Conservation (phyloP, 306 rosid genomes). For the Vachellia collinsii region DNA sequence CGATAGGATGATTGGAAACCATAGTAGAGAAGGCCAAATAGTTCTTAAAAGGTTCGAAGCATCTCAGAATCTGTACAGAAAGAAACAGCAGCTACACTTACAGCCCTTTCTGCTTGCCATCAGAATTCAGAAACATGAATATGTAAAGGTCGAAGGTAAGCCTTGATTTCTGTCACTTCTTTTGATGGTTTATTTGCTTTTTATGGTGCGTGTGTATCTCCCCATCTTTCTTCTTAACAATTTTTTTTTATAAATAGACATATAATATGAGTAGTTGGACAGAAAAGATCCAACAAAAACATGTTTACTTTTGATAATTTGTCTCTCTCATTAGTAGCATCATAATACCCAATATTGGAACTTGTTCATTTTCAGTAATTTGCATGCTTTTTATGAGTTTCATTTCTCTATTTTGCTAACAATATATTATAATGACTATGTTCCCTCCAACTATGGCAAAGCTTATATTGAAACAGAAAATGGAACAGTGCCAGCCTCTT, state of each 20-base stretch:
- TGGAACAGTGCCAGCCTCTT: background rate
- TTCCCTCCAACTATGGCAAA: background rate
- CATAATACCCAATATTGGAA: background rate
- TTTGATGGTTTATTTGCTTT: background rate
- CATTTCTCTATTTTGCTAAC: background rate
- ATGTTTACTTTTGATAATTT: background rate
- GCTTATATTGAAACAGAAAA: background rate
- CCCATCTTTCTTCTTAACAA: too few relatives aligned
- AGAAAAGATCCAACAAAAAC: background rate
- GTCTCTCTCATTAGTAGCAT: conserved; percentile 7
- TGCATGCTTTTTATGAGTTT: background rate
- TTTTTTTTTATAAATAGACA: background rate
- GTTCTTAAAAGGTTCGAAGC: background rate
- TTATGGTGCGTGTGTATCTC: background rate
- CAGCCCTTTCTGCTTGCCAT: background rate
- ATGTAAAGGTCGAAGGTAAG: background rate
- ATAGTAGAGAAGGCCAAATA: background rate
- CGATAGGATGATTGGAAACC: background rate
- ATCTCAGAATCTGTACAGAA: background rate
- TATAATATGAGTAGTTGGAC: background rate
- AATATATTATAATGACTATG: background rate
- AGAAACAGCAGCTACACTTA: background rate
- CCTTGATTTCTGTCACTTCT: background rate
- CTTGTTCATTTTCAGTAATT: background rate
- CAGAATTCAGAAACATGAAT: background rate